Conservation (phyloP, 345 rosid species). For the Carallia pectinifolia region DNA sequence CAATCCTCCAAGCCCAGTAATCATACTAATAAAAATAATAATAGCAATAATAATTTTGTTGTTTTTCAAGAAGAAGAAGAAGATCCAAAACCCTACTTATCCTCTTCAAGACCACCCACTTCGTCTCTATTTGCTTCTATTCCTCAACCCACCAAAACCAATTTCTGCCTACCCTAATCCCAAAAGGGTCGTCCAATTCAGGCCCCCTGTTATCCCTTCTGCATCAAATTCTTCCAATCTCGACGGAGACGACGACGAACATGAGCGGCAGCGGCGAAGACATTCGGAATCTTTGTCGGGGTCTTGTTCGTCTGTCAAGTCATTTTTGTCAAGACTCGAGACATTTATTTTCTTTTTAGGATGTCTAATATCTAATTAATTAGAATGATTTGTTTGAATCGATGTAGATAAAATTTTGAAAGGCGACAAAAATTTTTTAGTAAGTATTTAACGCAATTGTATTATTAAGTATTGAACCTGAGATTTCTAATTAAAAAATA, state of each 20-base stretch:
- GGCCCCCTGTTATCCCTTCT: conserved; percentile 48
- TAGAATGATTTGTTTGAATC: too few relatives aligned
- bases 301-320: not conserved
- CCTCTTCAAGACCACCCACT: conserved; percentile 6
- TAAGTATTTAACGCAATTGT: too few relatives aligned
- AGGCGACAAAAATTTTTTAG: too few relatives aligned
- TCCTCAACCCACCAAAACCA: not conserved
- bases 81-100: conserved; percentile 25
- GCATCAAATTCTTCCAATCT: conserved; percentile 15
- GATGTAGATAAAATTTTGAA: too few relatives aligned
- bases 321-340: conserved; percentile 48
- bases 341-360: too few relatives aligned
- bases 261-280: conserved; percentile 38
- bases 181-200: conserved; percentile 70
- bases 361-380: too few relatives aligned
- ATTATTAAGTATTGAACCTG: too few relatives aligned
- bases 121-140: not conserved
- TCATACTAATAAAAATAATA: too few relatives aligned
- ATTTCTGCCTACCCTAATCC: conserved; percentile 13
- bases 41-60: too few relatives aligned
- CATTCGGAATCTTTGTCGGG: conserved; percentile 22
- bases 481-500: too few relatives aligned
- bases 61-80: too few relatives aligned
- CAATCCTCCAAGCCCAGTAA: too few relatives aligned
- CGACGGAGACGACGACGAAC: conserved; percentile 38